Conservation (phyloP, 495 filamentous ascomycete species). For the Penicillium taxi region DNA sequence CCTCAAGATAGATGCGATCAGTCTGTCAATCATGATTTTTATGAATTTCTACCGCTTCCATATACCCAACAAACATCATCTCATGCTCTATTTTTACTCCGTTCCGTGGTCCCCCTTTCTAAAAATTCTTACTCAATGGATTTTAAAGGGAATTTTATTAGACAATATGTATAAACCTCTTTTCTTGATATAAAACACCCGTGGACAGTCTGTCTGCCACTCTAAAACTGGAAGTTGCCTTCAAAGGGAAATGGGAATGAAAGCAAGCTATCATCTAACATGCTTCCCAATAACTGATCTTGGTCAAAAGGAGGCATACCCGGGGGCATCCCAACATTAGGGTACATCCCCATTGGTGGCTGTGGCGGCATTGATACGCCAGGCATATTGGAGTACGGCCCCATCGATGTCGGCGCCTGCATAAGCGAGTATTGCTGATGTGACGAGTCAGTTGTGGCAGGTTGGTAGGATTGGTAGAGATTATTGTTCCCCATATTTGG, state of each 20-base stretch:
- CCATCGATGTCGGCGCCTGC: neutral
- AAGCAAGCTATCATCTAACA: conserved; percentile 33
- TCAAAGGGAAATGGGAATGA: conserved; percentile 28
- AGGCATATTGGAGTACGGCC: conserved; percentile 11
- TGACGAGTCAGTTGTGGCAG: conserved; percentile 1
- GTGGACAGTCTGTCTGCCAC: no score
- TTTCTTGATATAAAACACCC: no score
- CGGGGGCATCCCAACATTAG: conserved; percentile 21
- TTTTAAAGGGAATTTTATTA: no score
- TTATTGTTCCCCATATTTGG: conserved; percentile 3
- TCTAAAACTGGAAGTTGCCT: conserved; percentile 14
- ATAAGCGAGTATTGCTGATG: conserved; percentile 5
- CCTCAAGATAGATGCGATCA: conserved; percentile 4
- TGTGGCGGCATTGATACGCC: conserved; percentile 7
- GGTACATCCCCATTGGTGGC: conserved; percentile 15
- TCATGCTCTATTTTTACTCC: no score
- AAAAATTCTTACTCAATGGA: no score
- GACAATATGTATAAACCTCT: no score
- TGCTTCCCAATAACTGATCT: conserved; percentile 28
- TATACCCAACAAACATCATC: no score
- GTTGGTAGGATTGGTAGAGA: conserved; percentile 12
- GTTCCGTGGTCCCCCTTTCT: no score
- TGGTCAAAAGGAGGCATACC: no score
- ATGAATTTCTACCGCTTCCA: no score
- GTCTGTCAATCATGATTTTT: no score